Conservation (phyloP, 192 early-diverging fungal genomes). For the Pilobolus umbonatus region DNA sequence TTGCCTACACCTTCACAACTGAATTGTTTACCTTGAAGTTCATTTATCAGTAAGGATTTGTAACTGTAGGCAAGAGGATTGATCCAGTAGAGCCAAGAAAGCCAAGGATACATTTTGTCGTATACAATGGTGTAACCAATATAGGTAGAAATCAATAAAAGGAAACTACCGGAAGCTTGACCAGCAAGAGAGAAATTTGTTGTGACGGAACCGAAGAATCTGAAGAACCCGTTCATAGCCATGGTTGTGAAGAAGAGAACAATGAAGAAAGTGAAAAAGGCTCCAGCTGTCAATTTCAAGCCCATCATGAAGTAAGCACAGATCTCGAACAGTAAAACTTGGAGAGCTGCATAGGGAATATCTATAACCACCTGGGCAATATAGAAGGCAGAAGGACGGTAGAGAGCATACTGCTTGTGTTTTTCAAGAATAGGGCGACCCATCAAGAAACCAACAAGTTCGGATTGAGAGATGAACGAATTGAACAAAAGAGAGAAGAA, state of each 20-base stretch:
- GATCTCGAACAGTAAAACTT: constrained; percentile 49
- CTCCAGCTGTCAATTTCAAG: constrained; percentile 27
- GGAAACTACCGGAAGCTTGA: constrained; percentile 45
- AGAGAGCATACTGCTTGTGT: constrained; percentile 69
- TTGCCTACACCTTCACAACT: constrained; percentile 31
- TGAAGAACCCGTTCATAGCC: constrained; percentile 56
- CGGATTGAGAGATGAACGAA: constrained; percentile 56
- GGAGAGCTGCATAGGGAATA: constrained; percentile 38
- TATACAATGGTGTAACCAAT: constrained; percentile 61
- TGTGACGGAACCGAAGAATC: constrained; percentile 50
- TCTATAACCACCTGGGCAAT: constrained; percentile 52
- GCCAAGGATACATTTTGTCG: constrained; percentile 57
- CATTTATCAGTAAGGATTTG: constrained; percentile 56
- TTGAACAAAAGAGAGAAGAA: constrained; percentile 59
- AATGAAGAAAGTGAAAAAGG: constrained; percentile 52
- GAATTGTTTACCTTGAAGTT: constrained; percentile 51
- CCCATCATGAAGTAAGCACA: constrained; percentile 59
- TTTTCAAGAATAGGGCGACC: constrained; percentile 74
- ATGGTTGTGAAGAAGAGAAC: constrained; percentile 49
- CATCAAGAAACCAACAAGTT: constrained; percentile 63
- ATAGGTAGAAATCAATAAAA: constrained; percentile 51
- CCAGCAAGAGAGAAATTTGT: constrained; percentile 48
- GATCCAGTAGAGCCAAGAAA: constrained; percentile 60
- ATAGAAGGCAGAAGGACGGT: constrained; percentile 55
- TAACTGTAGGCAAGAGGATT: constrained; percentile 58